Evolutionary conservation across 495 filamentous ascomycete species (phyloP), one percentile per base, ranked within the genome.

Genomic region (Hapsidospora chrysogenum): DNA sequence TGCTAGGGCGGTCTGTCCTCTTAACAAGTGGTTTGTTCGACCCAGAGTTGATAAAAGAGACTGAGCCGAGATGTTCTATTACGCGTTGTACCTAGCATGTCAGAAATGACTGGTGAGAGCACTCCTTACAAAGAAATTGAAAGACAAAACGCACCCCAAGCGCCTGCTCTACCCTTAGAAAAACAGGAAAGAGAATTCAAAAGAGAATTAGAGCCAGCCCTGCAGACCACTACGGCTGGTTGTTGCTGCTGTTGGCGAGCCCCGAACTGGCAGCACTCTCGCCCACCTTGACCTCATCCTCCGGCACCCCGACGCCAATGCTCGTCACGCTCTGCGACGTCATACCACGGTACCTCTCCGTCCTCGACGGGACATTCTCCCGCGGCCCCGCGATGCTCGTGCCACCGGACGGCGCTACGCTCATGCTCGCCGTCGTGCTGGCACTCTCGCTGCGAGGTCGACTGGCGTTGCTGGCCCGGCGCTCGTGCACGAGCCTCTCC

Each of bases 191-290:
- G n/a, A n/a, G n/a, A n/a, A n/a, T n/a, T n/a, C n/a, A n/a, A n/a
- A n/a, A n/a, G n/a, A n/a, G n/a, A n/a, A n/a, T n/a, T n/a, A n/a
- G n/a, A n/a, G n/a, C n/a, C n/a, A n/a, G n/a, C n/a, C n/a, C n/a
- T n/a, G n/a, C n/a, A n/a, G n/a, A n/a, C n/a, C n/a, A n/a, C 11
- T 11, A 26, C 23, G 6, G 23, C 23, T 6, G 6, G 23, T 26
- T 26, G 23, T 25, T 4, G 33, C 18, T 27, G 33, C 13, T 22
- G n/a, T 36, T 26, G 14, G n/a, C 21, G 19, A 59, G 32, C 5
- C 63, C 64, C 1, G 60, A 51, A 36, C 64, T 68, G 2, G 64
- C 57, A 18, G 69, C 69, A 39, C 69, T 74, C 49, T 74, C 69
- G 4, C 69, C 69, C 26, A 72, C 66, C 7, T 52, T 48, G 4